Evolutionary conservation across 352 stramenopile species (phyloP), one percentile per base, ranked within the genome.

Genomic region (Phytopythium chamaehyphon): DNA sequence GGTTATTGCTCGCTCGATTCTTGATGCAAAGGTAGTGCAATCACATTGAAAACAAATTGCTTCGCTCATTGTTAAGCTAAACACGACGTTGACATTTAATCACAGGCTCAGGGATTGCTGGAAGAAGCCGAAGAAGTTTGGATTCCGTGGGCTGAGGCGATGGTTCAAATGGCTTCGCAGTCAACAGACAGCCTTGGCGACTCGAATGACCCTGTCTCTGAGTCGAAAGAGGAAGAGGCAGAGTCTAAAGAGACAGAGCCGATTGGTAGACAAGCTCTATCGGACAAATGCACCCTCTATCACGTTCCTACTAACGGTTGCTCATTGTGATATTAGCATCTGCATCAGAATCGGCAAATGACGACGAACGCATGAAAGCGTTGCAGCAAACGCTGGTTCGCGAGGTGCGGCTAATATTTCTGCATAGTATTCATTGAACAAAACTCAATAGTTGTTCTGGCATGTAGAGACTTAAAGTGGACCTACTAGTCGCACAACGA

Each of bases 401-500:
- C 75, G 77, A 91, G 66, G 81, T 87, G 47, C 14, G 37, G n/a
- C 2, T 16, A 28, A n/a, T 9, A 7, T 22, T 15, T 24, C 4
- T 44, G 16, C 1, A 24, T 11, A 3, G 12, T 11, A 36, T 12
- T 10, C 22, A 18, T 2, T 19, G 2, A 6, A 38, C 3, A 24
- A 24, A 23, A 23, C 15, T 8, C 24, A 23, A 12, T 51, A 39
- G 4, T 39, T 28, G 37, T 22, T 64, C 23, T 40, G 36, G 6
- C 11, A 21, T 15, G 9, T 15, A 92, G 81, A 64, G 79, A 6
- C 68, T 90, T 14, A 89, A 89, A 51, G 81, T 92, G 12, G 81
- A 92, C 53, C 40, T 92, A 7, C 58, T 92, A 9, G 75, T 92
- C 9, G 76, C 81, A 0, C 81, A 92, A 40, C 71, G 81, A 11